Evolutionary conservation across 2,329 filamentous ascomycete genomes (phyloP).

Genomic region (Aspergillus piperis): DNA sequence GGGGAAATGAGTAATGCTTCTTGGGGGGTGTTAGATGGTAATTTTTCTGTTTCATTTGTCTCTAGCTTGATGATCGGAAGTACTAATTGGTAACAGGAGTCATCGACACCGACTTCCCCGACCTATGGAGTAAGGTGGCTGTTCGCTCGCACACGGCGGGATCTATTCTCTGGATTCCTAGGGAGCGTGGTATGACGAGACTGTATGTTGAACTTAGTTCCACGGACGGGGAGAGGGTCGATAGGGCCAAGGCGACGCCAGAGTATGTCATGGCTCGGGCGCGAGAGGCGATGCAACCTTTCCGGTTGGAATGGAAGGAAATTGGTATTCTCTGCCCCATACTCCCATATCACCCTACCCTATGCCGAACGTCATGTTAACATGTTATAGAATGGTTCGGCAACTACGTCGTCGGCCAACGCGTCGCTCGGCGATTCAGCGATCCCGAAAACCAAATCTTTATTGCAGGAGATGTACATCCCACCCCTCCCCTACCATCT

Average conservation of each 20-base stretch:
- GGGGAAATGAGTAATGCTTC: constrained; percentile 58
- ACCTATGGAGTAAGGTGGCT: constrained; percentile 73
- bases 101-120: constrained; percentile 70
- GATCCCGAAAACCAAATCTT: constrained; percentile 47
- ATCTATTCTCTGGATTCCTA: constrained; percentile 72
- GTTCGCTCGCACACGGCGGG: constrained; percentile 67
- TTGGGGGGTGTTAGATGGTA: constrained; percentile 73
- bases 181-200: constrained; percentile 71
- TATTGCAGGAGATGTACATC: constrained; percentile 51
- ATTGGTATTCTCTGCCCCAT: constrained; percentile 8
- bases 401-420: constrained; percentile 53
- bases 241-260: constrained; percentile 50
- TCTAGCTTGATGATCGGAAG: not conserved
- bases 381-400: constrained; percentile 48
- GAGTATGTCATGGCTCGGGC: constrained; percentile 67
- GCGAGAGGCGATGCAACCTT: constrained; percentile 49
- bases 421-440: constrained; percentile 49
- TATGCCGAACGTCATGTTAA: too few species aligned
- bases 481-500: not conserved
- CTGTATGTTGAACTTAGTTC: constrained; percentile 51
- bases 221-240: constrained; percentile 28
- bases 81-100: constrained; percentile 25
- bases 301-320: constrained; percentile 46
- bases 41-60: constrained; percentile 32
- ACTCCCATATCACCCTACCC: too few species aligned